These are phyloP conservation scores for Scheffersomyces amazonensis DNA, from an alignment of 805 yeast genomes.

Conservation along the genomic window DNA sequence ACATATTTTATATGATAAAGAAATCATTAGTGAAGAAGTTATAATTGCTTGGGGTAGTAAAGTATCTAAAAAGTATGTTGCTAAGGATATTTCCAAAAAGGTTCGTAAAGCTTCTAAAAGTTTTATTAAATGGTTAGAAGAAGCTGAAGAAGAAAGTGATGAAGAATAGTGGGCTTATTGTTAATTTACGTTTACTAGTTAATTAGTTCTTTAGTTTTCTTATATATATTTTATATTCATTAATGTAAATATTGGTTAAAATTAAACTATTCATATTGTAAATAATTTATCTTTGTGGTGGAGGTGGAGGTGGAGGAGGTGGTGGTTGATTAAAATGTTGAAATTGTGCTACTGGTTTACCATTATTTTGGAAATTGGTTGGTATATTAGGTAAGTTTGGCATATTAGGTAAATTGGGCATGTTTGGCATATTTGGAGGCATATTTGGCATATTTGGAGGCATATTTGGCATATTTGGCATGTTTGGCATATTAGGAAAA, in stretches of 20 bases:
- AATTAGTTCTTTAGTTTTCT: neutral
- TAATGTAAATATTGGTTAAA: neutral
- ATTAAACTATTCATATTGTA: neutral
- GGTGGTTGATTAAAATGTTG: conserved; percentile 6
- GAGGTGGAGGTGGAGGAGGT: conserved; percentile 18
- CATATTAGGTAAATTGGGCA: conserved; percentile 25
- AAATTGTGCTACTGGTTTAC: conserved; percentile 4
- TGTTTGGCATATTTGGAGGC: conserved; percentile 22
- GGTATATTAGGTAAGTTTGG: conserved; percentile 14
- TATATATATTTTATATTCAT: neutral
- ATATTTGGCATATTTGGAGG: conserved; percentile 20
- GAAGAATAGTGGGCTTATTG: conserved; percentile 41
- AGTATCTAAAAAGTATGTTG: conserved; percentile 89
- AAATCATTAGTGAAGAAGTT: conserved; percentile 79
- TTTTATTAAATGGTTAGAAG: conserved; percentile 89
- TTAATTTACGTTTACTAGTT: conserved; percentile 1
- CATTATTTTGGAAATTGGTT: conserved; percentile 3
- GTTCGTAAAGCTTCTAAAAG: conserved; percentile 97
- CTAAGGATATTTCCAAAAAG: conserved; percentile 87
- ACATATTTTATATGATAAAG: conserved; percentile 77
- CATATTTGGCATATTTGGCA: conserved; percentile 20
- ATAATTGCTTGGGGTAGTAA: conserved; percentile 83
- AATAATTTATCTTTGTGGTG: conserved; percentile 6
- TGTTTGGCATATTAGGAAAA: conserved; percentile 11
- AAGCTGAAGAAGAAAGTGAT: conserved; percentile 80